These are phyloP conservation scores for Diplogelasinospora grovesii DNA, from an alignment of 495 filamentous ascomycete genomes.

Conservation along the genomic window DNA sequence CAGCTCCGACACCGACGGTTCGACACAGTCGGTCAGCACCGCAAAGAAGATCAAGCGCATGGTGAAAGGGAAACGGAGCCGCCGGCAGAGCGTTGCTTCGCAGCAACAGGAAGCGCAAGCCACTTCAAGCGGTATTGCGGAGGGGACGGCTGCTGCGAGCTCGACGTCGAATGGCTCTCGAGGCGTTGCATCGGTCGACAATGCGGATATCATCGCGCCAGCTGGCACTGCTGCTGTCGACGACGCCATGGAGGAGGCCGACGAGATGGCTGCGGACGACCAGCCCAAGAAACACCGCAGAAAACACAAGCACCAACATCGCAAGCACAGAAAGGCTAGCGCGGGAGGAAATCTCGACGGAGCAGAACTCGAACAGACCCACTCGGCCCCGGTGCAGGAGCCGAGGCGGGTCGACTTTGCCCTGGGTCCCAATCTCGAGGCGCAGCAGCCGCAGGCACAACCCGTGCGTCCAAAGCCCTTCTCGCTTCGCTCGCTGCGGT, in stretches of 20 bases:
- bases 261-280: neutral
- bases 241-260: too few species aligned
- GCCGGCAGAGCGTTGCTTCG: neutral
- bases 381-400: neutral
- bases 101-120: neutral
- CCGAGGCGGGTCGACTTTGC: conserved; percentile 28
- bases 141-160: neutral
- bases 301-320: neutral
- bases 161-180: neutral
- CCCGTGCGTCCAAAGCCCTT: conserved; percentile 29
- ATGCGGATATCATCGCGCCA: neutral
- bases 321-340: neutral
- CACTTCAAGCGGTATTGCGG: neutral
- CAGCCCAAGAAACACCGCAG: conserved; percentile 6
- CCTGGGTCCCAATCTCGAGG: conserved; percentile 16
- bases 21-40: neutral
- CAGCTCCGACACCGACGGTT: conserved; percentile 13
- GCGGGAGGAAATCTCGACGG: neutral
- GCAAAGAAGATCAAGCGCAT: conserved; percentile 1
- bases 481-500: conserved; percentile 46
- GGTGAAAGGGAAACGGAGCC: conserved; percentile 20
- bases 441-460: conserved; percentile 6
- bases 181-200: neutral
- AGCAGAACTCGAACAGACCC: neutral
- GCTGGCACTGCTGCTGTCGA: too few species aligned